Base-by-base conservation (phyloP, 805 yeast genomes). In the Ogataea chonburiensis region DNA sequence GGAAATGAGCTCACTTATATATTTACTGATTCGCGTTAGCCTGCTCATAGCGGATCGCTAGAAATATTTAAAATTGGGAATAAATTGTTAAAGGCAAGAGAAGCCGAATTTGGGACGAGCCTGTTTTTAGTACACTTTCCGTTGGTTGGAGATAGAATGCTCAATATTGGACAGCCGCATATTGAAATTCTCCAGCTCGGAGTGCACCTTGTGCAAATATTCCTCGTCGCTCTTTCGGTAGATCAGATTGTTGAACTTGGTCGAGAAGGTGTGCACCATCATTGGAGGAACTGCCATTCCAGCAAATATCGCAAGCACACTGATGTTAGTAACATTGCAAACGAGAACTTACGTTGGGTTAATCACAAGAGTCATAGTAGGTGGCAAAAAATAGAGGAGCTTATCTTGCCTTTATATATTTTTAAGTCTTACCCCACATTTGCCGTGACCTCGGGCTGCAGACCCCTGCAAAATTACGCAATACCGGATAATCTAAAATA, bases 401-500 rank as follows among this genome's bases (percentile, higher is more conserved):
- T 17, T 14, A 10, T 23, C 5, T 7, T 15, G 17, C 29, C 18
- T 27, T 20, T 29, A 15, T 29, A 20, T 28, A 29, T 3, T 12
- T 20, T 20, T 19, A 28, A 17, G 22, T 14, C 14, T 14, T 29
- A 20, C 24, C 24, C 24, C 25, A 21, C 33, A 29, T 21, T 21
- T 20, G 15, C 5, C 19, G 15, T 26, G 28, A 26, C 28, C 28
- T 23, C 17, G 28, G 14, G 11, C 5, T 25, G 28, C 28, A 25
- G 16, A 17, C 5, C 14, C 5, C n/a, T 19, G 9, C 10, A 19
- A 19, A 19, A 19, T 7, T 7, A 14, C n/a, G 4, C 5, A 7
- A 17, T 14, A 3, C 17, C 17, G 17, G 17, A 15, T 26, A 13
- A 15, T 15, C 42, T 50, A 64, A 42, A 64, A 64, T 34, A 65